Evolutionary conservation across 768 basidiomycete species (phyloP).

Genomic region (Strobilomyces echinocephalus): DNA sequence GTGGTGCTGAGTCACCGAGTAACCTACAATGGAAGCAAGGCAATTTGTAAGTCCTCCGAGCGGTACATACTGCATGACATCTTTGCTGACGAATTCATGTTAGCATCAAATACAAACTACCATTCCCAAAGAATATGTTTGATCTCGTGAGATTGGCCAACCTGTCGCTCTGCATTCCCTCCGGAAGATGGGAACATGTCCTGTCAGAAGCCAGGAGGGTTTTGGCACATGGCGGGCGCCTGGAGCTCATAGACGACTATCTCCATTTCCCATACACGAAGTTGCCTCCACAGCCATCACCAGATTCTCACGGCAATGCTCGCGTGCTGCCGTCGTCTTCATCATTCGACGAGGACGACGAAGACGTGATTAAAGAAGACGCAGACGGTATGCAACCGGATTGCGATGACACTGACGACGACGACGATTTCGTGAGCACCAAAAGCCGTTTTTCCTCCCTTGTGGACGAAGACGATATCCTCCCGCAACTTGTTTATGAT

Average conservation of each 20-base stretch:
- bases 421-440: slow-evolving; percentile 30
- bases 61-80: not conserved
- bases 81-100: slow-evolving; percentile 12
- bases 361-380: slow-evolving; percentile 16
- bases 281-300: slow-evolving; percentile 16
- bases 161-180: slow-evolving; percentile 56
- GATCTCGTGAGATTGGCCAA: slow-evolving; percentile 75
- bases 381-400: slow-evolving; percentile 13
- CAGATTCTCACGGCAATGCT: not conserved
- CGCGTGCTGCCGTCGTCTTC: slow-evolving; percentile 9
- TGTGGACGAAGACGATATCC: slow-evolving; percentile 17
- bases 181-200: slow-evolving; percentile 54
- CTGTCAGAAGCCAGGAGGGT: slow-evolving; percentile 60
- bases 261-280: slow-evolving; percentile 56
- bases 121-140: slow-evolving; percentile 59
- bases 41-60: slow-evolving; percentile 55
- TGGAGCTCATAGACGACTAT: slow-evolving; percentile 75
- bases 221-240: slow-evolving; percentile 52
- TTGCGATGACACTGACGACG: slow-evolving; percentile 12
- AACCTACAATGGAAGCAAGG: slow-evolving; percentile 51
- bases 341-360: slow-evolving; percentile 21
- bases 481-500: slow-evolving; percentile 20
- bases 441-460: slow-evolving; percentile 27
- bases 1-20: slow-evolving; percentile 34
- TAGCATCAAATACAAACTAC: slow-evolving; percentile 53